Conservation (phyloP, 2,329 filamentous ascomycete genomes). For the Elsinoe ampelina region DNA sequence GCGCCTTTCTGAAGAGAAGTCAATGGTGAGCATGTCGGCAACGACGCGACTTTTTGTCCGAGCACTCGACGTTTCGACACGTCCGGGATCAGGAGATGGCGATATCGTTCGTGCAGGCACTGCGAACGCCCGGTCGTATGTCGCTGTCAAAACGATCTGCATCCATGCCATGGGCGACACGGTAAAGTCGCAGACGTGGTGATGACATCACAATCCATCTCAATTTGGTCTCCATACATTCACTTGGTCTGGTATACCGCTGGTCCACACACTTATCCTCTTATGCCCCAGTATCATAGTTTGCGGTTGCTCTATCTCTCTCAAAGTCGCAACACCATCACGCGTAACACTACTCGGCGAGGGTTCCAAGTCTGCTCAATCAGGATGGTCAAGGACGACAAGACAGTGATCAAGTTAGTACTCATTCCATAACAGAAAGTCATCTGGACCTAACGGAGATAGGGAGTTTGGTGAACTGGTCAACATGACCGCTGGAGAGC, state of each 20-base stretch:
- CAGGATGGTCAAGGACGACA: conserved; percentile 44
- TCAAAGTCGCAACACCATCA: neutral
- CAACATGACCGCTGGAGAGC: conserved; percentile 54
- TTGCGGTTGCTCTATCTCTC: conserved; percentile 22
- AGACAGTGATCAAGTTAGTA: conserved; percentile 41
- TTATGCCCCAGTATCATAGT: conserved; percentile 55
- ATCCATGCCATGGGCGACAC: neutral
- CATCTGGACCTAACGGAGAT: conserved; percentile 1
- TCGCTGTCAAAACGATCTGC: neutral
- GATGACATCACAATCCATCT: neutral
- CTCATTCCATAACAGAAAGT: neutral
- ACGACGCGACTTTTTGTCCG: too few relatives aligned
- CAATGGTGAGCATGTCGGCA: neutral
- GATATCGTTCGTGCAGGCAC: too few relatives aligned
- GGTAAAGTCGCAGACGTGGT: neutral
- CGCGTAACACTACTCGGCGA: neutral
- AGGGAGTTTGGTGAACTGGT: conserved; percentile 58
- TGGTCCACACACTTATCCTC: conserved; percentile 21
- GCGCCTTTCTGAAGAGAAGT: neutral
- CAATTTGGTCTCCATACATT: too few relatives aligned
- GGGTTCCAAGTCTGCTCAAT: conserved; percentile 7
- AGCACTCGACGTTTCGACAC: too few relatives aligned
- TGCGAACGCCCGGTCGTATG: too few relatives aligned
- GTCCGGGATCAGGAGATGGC: too few relatives aligned
- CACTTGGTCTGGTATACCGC: too few relatives aligned